Conservation (phyloP, 352 stramenopile genomes). For the Phytophthora citrophthora region DNA sequence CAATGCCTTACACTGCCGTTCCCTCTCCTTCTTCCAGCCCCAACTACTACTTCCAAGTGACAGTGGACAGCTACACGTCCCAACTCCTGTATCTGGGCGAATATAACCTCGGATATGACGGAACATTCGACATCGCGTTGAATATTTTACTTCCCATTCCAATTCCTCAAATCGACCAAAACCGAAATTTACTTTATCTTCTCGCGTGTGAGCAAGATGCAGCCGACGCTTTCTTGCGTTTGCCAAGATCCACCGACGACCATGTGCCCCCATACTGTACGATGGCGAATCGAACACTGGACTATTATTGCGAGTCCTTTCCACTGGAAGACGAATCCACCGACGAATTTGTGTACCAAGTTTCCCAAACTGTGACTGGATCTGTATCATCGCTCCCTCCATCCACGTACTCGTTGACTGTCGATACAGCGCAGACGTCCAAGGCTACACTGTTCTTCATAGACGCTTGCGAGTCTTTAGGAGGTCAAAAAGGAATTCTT, state of each 20-base stretch:
- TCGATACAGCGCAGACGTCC: not conserved
- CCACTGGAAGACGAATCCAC: conserved; percentile 44
- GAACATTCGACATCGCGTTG: conserved; percentile 51
- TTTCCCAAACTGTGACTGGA: conserved; percentile 34
- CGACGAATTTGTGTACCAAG: conserved; percentile 46
- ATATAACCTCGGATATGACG: conserved; percentile 43
- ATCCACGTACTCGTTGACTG: conserved; percentile 5
- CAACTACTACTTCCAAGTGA: conserved; percentile 33
- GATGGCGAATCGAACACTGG: conserved; percentile 58
- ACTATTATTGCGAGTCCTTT: conserved; percentile 57
- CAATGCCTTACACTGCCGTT: conserved; percentile 24
- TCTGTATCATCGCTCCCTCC: conserved; percentile 8
- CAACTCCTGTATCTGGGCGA: conserved; percentile 43
- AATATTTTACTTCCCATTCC: conserved; percentile 47
- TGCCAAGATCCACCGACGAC: not conserved
- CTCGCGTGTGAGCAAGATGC: conserved; percentile 48
- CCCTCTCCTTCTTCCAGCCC: conserved; percentile 11
- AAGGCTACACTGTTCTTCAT: conserved; percentile 53
- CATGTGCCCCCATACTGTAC: conserved; percentile 47
- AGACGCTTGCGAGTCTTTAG: conserved; percentile 63
- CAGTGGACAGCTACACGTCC: conserved; percentile 27
- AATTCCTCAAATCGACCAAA: conserved; percentile 23
- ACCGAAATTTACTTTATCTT: conserved; percentile 55
- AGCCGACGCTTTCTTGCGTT: conserved; percentile 15
- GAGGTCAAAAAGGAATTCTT: conserved; percentile 46